These are phyloP conservation scores for Trichocladium uniseriatum DNA, from an alignment of 495 filamentous ascomycete genomes.

Conservation along the genomic window DNA sequence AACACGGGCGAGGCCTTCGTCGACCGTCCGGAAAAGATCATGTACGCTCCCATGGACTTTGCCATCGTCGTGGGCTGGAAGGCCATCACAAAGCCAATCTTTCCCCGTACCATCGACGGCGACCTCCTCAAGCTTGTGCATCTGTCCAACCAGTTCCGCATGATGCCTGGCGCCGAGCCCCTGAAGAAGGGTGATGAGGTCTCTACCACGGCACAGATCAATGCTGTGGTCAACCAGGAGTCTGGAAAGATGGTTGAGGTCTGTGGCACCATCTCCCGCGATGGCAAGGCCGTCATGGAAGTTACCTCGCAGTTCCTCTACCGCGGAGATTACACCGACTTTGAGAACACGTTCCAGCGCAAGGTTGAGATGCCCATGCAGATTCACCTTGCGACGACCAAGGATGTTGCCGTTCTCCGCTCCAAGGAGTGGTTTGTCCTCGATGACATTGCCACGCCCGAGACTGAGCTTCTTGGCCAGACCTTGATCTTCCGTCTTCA, in stretches of 20 bases:
- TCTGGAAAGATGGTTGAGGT: conserved; percentile 99
- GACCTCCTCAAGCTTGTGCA: conserved; percentile 93
- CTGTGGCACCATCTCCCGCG: conserved; percentile 84
- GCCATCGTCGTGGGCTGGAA: conserved; percentile 99
- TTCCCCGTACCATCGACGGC: conserved; percentile 88
- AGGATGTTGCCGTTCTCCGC: conserved; percentile 85
- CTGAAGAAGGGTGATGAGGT: conserved; percentile 90
- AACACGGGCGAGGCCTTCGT: conserved; percentile 99
- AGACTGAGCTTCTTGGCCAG: conserved; percentile 77
- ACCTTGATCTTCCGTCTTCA: conserved; percentile 95
- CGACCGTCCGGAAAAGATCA: conserved; percentile 87
- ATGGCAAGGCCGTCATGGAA: conserved; percentile 89
- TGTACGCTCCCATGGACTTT: conserved; percentile 97
- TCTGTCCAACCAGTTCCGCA: conserved; percentile 92
- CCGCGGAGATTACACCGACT: conserved; percentile 84
- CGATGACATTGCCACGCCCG: conserved; percentile 49
- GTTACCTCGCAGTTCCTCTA: conserved; percentile 97
- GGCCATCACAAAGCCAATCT: conserved; percentile 96
- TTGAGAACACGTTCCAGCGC: conserved; percentile 95
- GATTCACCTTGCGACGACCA: conserved; percentile 71
- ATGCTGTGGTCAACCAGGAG: conserved; percentile 95
- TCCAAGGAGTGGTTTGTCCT: conserved; percentile 97
- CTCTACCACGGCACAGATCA: conserved; percentile 89
- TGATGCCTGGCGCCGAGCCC: conserved; percentile 92
- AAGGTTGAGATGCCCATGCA: conserved; percentile 95